phyloP scores from a whole-genome alignment of 352 stramenopile genomes.

The Albugo candida region DNA sequence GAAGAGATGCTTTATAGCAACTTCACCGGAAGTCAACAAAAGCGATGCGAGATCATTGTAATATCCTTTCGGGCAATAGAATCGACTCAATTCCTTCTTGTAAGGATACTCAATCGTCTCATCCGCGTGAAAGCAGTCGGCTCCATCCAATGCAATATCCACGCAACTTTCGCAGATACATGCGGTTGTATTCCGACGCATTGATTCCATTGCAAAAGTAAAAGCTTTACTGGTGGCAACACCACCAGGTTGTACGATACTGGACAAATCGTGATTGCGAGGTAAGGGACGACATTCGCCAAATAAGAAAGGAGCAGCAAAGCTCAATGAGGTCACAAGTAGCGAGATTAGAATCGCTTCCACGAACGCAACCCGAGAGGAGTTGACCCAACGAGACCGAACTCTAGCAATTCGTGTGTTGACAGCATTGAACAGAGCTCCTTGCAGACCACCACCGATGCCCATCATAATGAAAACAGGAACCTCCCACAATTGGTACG shows the following conservation, averaged over 20 bases:
- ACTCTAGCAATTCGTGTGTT: conserved; percentile 31
- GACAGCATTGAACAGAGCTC: conserved; percentile 60
- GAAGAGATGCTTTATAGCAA: conserved; percentile 90
- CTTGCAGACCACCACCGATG: conserved; percentile 61
- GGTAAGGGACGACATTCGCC: conserved; percentile 46
- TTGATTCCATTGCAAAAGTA: conserved; percentile 45
- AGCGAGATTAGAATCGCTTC: conserved; percentile 39
- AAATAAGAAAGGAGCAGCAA: conserved; percentile 35
- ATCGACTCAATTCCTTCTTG: conserved; percentile 81
- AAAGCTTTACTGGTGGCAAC: conserved; percentile 30
- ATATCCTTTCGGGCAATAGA: conserved; percentile 86
- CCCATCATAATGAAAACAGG: conserved; percentile 78
- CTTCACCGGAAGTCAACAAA: conserved; percentile 88
- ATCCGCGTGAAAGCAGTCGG: conserved; percentile 40
- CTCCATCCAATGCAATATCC: conserved; percentile 22
- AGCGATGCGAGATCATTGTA: conserved; percentile 96
- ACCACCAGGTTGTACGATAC: conserved; percentile 18
- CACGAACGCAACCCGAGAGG: conserved; percentile 24
- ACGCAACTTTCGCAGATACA: conserved; percentile 54
- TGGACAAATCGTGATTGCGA: conserved; percentile 24
- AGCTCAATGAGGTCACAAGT: conserved; percentile 38
- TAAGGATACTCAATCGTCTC: conserved; percentile 60
- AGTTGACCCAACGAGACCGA: conserved; percentile 37
- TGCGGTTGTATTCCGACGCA: conserved; percentile 38
- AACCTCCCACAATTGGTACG: conserved; percentile 74